Percentiles rank a stretch among this genome's conserved stretches.
These are phyloP conservation scores for Leishmania guyanensis DNA, from an alignment of 208 protist species.

Conservation along the genomic window DNA sequence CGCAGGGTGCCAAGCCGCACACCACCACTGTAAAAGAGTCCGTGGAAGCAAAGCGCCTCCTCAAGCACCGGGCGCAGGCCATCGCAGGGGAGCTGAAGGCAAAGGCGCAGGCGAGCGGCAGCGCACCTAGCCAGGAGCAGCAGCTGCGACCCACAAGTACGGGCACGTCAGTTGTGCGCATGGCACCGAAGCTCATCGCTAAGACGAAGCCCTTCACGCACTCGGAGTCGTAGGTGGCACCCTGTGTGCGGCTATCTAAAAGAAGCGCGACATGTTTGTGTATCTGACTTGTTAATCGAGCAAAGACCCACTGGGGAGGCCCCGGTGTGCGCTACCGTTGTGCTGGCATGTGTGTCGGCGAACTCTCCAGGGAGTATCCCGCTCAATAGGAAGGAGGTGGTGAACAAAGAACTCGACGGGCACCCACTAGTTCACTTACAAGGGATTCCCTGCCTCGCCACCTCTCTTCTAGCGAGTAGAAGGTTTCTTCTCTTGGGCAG, in stretches of 20 bases:
- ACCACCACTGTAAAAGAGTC: slow-evolving; percentile 66
- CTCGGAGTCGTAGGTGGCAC: not conserved
- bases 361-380: not conserved
- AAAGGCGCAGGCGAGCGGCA: slow-evolving; percentile 35
- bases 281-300: not conserved
- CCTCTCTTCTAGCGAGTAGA: not conserved
- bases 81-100: slow-evolving; percentile 72
- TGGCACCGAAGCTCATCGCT: slow-evolving; percentile 55
- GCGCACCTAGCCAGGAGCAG: not conserved
- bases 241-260: not conserved
- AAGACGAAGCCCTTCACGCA: slow-evolving; percentile 16
- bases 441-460: not conserved
- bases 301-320: not conserved
- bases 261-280: not conserved
- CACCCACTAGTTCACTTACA: not conserved
- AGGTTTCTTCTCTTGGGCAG: not conserved
- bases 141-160: not conserved
- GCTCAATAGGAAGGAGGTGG: not conserved
- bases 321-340: not conserved
- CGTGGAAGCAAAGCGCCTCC: slow-evolving; percentile 47
- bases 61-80: slow-evolving; percentile 68
- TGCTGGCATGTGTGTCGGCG: not conserved
- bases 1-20: slow-evolving; percentile 79
- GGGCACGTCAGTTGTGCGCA: slow-evolving; percentile 55
- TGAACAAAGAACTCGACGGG: not conserved